Base-by-base conservation (phyloP, 768 basidiomycete species). In the Daedaleopsis sinensis region DNA sequence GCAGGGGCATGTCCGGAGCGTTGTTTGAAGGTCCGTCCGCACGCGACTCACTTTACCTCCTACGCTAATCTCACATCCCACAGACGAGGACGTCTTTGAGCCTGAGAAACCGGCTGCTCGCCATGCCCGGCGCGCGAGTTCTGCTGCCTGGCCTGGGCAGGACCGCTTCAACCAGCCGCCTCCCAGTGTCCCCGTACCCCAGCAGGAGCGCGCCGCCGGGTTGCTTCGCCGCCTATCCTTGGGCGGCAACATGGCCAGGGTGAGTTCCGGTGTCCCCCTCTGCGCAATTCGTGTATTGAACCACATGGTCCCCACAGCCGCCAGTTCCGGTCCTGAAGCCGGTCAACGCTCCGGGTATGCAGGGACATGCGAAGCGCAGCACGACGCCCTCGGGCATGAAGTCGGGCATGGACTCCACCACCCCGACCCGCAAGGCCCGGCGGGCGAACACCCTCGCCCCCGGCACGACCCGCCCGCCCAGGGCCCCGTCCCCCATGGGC, bases 401-500 rank as follows among this genome's bases (percentile, higher is more conserved):
- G 52, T 62, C 67, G 1, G 59, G 12, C 11, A 43, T 24, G 13
- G 59, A 56, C 15, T 55, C 38, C 13, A 11, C 66, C n/a, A 51
- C 50, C 2, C 55, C 65, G n/a, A 43, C 69, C 61, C 59, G 75
- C 66, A 65, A 76, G 72, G 55, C 75, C 73, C 86, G 89, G 19
- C 82, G 88, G n/a, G 84, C 87, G 5, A 89, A 88, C 19, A 71
- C 88, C 56, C 62, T 71, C 10, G 81, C 80, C 46, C 70, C 73
- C 51, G 77, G 80, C 15, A 81, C 81, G 52, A 81, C 81, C 11
- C 86, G 83, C 57, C 79, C 65, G 10, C 71, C 71, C 8, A 72
- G 77, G 21, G 90, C 89, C 3, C 92, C 91, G 19, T 92, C 90
- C 42, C 92, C 92, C 7, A 94, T 93, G 93, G 93, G 92, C 64